Conservation (phyloP, 2,329 filamentous ascomycete species). For the Myriosclerotinia duriaeana region DNA sequence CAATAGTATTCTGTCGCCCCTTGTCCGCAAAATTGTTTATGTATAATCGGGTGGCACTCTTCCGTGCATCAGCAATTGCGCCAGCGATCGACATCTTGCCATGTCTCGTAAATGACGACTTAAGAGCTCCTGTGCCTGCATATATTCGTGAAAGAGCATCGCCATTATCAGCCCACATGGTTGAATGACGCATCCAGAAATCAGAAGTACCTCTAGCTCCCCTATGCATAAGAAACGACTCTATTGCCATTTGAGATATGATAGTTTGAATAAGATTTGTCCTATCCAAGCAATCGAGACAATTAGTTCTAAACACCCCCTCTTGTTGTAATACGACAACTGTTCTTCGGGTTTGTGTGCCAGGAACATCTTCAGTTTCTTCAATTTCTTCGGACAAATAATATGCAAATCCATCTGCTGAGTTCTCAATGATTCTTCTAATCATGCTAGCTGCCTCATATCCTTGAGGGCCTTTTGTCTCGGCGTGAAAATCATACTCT, state of each 20-base stretch:
- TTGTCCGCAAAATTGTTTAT: conserved; percentile 98
- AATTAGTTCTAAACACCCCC: conserved; percentile 95
- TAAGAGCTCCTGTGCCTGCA: conserved; percentile 91
- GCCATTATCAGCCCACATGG: conserved; percentile 95
- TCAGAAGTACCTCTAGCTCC: conserved; percentile 69
- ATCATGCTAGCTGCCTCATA: conserved; percentile 92
- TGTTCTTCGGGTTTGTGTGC: conserved; percentile 44
- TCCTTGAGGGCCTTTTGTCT: conserved; percentile 80
- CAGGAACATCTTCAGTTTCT: conserved; percentile 45
- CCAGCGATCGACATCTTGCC: conserved; percentile 96
- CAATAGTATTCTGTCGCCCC: conserved; percentile 88
- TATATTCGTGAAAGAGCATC: conserved; percentile 94
- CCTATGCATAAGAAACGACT: conserved; percentile 75
- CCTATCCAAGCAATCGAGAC: conserved; percentile 90
- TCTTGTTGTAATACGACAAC: conserved; percentile 84
- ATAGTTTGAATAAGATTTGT: conserved; percentile 97
- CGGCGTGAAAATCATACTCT: conserved; percentile 95
- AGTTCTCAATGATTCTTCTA: conserved; percentile 71
- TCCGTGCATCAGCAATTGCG: conserved; percentile 89
- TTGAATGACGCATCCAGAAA: conserved; percentile 90
- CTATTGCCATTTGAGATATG: conserved; percentile 89
- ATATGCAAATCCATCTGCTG: conserved; percentile 87
- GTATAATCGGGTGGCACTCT: conserved; percentile 90
- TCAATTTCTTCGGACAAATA: conserved; percentile 73
- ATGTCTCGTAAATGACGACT: conserved; percentile 89